phyloP scores from a whole-genome alignment of 768 basidiomycete species.

The Macrocybe gigantea region DNA sequence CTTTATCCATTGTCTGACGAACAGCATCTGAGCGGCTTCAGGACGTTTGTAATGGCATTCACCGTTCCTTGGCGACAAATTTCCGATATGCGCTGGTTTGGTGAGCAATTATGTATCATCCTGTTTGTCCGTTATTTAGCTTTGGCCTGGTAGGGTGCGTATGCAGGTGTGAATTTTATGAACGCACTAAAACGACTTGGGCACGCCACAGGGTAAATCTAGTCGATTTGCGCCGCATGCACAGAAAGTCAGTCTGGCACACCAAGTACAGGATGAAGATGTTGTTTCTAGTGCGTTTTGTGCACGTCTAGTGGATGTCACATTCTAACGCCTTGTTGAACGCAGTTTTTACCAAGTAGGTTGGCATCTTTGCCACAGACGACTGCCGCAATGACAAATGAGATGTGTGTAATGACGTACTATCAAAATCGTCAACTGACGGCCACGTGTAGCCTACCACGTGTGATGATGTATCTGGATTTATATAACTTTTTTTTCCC shows the following conservation, averaged over 20 bases:
- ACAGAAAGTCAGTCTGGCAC: conserved; percentile 84
- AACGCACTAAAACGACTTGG: neutral
- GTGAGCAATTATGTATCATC: conserved; percentile 33
- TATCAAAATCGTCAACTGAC: too few species aligned
- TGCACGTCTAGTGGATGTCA: neutral
- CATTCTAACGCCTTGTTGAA: neutral
- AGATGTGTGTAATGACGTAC: too few species aligned
- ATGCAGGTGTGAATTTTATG: neutral
- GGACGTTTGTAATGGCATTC: conserved; percentile 91
- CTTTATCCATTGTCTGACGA: neutral
- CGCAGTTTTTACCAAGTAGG: conserved; percentile 25
- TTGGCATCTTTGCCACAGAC: too few species aligned
- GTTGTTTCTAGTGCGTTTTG: conserved; percentile 75
- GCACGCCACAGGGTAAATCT: conserved; percentile 66
- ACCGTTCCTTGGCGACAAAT: conserved; percentile 82
- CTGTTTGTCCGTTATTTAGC: neutral
- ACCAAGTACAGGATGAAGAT: conserved; percentile 83
- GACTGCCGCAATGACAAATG: too few species aligned
- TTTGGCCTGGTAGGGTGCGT: conserved; percentile 6
- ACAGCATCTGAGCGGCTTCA: conserved; percentile 16
- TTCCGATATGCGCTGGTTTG: conserved; percentile 96
- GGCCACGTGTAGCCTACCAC: too few species aligned
- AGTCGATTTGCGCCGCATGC: conserved; percentile 93
- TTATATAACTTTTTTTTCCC: too few species aligned
- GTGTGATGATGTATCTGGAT: too few species aligned